Base-by-base conservation (phyloP, 2,329 filamentous ascomycete species). In the Colletotrichum melonis region DNA sequence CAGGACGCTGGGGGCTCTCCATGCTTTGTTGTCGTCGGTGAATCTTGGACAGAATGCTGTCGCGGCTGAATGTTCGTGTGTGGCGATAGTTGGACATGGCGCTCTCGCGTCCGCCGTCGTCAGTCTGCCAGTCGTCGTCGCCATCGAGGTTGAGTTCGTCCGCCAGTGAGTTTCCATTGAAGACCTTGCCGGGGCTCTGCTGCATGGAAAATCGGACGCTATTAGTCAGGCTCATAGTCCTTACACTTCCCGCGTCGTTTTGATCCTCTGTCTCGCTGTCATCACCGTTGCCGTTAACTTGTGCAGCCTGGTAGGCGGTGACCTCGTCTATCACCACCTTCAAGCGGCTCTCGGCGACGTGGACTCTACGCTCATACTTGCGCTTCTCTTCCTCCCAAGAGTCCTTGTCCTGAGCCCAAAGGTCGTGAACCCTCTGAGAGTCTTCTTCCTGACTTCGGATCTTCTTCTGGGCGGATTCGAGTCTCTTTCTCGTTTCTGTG, bases 61-160 rank as follows among this genome's bases (percentile, higher is more conserved):
- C 90, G 24, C 89, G 87, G 78, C 90, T 92, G 68, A 86, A 84
- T 67, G 85, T 89, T 32, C 90, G 87, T 46, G 81, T 82, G 76
- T 91, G 90, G 22, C 83, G 82, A 64, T 82, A 78, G 69, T 84
- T 82, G 3, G 91, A 92, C 62, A 91, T 78, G 19, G 87, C 86
- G 74, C 90, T 93, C 69, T 92, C 89, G 49, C 91, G 90, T 1
- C 92, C 92, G 63, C 94, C 93, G 57, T 92, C 89, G 75, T 95
- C 92, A 46, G 93, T 92, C 75, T 93, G 86, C 67, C 91, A 89
- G 56, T 90, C 88, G 38, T 95, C 94, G 69, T 96, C 94, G 74
- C 94, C 93, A 70, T 95, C 94, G 74, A 98, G 93, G 74, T 94
- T 92, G 67, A 99, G 88, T 83, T 99, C 97, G 77, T 98, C 95